phyloP scores from a whole-genome alignment of 2,329 filamentous ascomycete genomes.

The Cylindrodendrum hubeiense region DNA sequence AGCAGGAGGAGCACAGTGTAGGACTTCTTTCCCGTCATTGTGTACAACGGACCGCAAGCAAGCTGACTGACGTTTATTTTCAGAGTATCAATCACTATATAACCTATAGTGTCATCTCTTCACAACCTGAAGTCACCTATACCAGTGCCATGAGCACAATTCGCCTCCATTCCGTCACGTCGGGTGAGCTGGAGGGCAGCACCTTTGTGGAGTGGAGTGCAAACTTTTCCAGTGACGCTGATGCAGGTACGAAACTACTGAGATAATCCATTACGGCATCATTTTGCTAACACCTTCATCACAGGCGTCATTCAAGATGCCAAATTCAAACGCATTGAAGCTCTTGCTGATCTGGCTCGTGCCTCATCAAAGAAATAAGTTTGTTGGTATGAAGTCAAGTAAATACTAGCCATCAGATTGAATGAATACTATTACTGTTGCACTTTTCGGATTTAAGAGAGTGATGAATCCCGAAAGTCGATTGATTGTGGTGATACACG shows the following conservation, averaged over 20 bases:
- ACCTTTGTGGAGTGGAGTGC: slow-evolving; percentile 78
- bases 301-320: slow-evolving; percentile 79
- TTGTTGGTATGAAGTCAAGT: background rate
- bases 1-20: slow-evolving; percentile 82
- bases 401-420: background rate
- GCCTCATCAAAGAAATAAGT: slow-evolving; percentile 51
- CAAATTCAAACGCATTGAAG: slow-evolving; percentile 82
- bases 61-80: background rate
- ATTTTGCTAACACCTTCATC: slow-evolving; percentile 28
- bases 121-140: slow-evolving; percentile 74
- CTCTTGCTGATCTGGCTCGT: slow-evolving; percentile 73
- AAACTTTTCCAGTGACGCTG: slow-evolving; percentile 78
- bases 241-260: slow-evolving; percentile 67
- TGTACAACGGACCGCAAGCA: background rate
- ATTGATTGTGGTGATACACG: too few relatives aligned
- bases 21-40: background rate
- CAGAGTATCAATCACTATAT: slow-evolving; percentile 80
- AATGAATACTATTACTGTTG: too few relatives aligned
- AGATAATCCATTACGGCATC: background rate
- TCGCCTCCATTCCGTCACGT: slow-evolving; percentile 74
- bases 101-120: slow-evolving; percentile 78
- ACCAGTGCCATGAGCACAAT: slow-evolving; percentile 76
- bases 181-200: slow-evolving; percentile 71
- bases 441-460: background rate
- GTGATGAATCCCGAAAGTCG: too few relatives aligned